These are phyloP conservation scores for Fusarium penzigii DNA, from an alignment of 2,329 filamentous ascomycete genomes.

Conservation along the genomic window DNA sequence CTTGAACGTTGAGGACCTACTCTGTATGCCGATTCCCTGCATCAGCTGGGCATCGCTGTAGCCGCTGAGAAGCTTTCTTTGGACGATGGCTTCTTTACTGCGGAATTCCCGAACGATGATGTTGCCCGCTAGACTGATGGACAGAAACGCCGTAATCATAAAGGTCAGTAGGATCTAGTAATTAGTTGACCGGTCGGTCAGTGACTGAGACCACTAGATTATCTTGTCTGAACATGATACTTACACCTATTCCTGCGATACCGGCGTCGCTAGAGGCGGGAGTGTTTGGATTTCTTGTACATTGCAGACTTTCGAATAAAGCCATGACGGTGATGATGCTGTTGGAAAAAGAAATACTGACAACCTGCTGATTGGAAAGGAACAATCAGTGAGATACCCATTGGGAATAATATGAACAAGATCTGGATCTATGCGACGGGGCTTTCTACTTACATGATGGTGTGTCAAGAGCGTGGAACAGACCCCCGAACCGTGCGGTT, in stretches of 20 bases:
- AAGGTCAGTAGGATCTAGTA: conserved; percentile 57
- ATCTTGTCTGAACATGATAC: conserved; percentile 39
- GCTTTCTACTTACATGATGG: too few species aligned
- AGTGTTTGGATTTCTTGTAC: conserved; percentile 53
- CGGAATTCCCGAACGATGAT: conserved; percentile 58
- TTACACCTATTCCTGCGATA: conserved; percentile 53
- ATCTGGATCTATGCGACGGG: too few species aligned
- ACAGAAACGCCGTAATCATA: conserved; percentile 62
- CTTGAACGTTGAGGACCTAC: conserved; percentile 18
- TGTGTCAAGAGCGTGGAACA: too few species aligned
- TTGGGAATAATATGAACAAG: too few species aligned
- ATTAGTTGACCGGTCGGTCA: too few species aligned
- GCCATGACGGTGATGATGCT: conserved; percentile 45
- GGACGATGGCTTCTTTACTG: conserved; percentile 51
- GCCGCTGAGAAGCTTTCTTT: conserved; percentile 64
- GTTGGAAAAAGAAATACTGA: too few species aligned
- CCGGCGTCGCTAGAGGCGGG: conserved; percentile 54
- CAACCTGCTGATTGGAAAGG: too few species aligned
- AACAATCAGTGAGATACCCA: too few species aligned
- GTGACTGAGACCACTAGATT: conserved; percentile 2
- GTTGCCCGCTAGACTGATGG: conserved; percentile 54
- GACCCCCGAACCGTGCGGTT: too few species aligned
- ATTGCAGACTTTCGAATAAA: conserved; percentile 60
- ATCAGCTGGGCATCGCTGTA: conserved; percentile 71
- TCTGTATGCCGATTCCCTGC: conserved; percentile 68